Evolutionary conservation across 2,329 filamentous ascomycete species (phyloP).

Genomic region (Pyricularia sp.): DNA sequence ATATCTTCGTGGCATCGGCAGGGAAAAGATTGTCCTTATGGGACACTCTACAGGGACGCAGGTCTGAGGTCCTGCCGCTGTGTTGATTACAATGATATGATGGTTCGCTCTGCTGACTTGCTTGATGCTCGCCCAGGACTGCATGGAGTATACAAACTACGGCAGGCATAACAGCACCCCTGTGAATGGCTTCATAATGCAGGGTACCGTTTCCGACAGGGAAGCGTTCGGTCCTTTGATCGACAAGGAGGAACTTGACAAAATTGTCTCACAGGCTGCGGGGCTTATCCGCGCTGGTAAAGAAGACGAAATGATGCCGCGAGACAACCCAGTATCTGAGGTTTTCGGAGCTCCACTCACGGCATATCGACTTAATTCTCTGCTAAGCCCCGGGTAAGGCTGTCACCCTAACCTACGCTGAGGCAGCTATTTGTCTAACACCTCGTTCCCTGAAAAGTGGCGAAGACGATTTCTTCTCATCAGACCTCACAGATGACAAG

Average conservation of each 20-base stretch:
- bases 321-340: slow-evolving; percentile 25
- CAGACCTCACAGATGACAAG: slow-evolving; percentile 52
- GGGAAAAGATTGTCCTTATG: slow-evolving; percentile 42
- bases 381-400: slow-evolving; percentile 40
- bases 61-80: slow-evolving; percentile 19
- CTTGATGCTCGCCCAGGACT: slow-evolving; percentile 30
- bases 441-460: slow-evolving; percentile 35
- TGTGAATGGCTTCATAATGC: slow-evolving; percentile 69
- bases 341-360: slow-evolving; percentile 36
- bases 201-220: slow-evolving; percentile 71
- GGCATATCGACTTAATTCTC: slow-evolving; percentile 41
- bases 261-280: slow-evolving; percentile 37
- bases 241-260: slow-evolving; percentile 30
- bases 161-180: slow-evolving; percentile 33
- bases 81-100: not conserved
- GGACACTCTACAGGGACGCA: slow-evolving; percentile 52
- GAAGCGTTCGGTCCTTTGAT: slow-evolving; percentile 47
- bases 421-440: not conserved
- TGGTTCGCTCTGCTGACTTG: not conserved
- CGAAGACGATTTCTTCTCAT: slow-evolving; percentile 85
- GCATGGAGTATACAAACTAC: slow-evolving; percentile 42
- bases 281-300: slow-evolving; percentile 45
- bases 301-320: slow-evolving; percentile 44
- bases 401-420: not conserved
- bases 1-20: slow-evolving; percentile 41